Percentiles rank a stretch among this genome's conserved stretches.
phyloP scores from a whole-genome alignment of 768 basidiomycete species.

The Exidia glandulosa region DNA sequence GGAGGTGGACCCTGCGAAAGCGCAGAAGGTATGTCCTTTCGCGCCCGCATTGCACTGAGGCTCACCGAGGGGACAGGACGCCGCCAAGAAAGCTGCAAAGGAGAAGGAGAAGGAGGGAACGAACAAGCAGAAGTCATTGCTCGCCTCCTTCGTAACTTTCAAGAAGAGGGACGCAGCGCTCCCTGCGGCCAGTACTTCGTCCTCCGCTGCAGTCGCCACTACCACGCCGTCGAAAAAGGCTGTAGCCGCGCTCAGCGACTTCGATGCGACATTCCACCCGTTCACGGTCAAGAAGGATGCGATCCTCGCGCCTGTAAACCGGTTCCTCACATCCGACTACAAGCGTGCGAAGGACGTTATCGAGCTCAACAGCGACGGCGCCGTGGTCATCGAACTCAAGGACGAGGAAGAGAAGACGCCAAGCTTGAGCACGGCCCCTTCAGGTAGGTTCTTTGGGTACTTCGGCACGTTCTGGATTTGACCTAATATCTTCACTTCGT shows the following conservation, averaged over 20 bases:
- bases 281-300: slow-evolving; percentile 71
- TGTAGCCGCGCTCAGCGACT: slow-evolving; percentile 36
- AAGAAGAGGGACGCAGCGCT: slow-evolving; percentile 51
- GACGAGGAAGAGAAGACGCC: slow-evolving; percentile 19
- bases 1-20: not conserved
- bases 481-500: not conserved
- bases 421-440: slow-evolving; percentile 11
- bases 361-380: slow-evolving; percentile 23
- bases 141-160: slow-evolving; percentile 67
- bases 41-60: not conserved
- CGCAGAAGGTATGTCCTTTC: not conserved
- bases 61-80: not conserved
- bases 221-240: too few species aligned
- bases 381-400: slow-evolving; percentile 53
- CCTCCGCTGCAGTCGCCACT: slow-evolving; percentile 15
- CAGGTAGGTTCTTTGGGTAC: slow-evolving; percentile 15
- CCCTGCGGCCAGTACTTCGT: slow-evolving; percentile 8
- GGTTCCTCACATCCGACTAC: slow-evolving; percentile 35
- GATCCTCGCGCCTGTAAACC: slow-evolving; percentile 60
- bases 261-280: slow-evolving; percentile 64
- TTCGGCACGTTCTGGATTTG: slow-evolving; percentile 11
- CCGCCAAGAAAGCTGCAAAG: slow-evolving; percentile 54
- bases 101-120: slow-evolving; percentile 59
- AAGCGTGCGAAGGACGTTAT: slow-evolving; percentile 12
- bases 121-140: slow-evolving; percentile 54